Conservation (phyloP, 345 rosid species). For the Melastoma malabathricum region DNA sequence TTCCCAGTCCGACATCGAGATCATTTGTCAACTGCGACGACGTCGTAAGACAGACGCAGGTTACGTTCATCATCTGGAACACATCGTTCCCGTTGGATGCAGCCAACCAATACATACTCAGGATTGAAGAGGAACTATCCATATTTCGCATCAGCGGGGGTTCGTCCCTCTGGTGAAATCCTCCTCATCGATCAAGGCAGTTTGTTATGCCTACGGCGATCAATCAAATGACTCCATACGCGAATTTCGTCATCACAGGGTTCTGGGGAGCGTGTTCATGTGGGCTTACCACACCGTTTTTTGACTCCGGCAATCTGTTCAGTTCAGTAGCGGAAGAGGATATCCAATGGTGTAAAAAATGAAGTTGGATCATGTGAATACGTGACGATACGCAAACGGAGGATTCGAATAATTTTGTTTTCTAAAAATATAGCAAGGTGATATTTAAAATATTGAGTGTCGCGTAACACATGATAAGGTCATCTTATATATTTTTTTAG, state of each 20-base stretch:
- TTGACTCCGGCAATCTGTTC: constrained; percentile 41
- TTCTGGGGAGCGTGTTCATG: constrained; percentile 40
- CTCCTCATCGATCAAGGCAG: background rate
- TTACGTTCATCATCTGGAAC: constrained; percentile 36
- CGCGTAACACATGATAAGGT: too few relatives aligned
- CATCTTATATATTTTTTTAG: too few relatives aligned
- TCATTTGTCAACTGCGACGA: constrained; percentile 34
- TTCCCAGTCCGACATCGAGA: constrained; percentile 37
- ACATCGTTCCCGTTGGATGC: constrained; percentile 29
- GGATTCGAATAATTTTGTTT: too few relatives aligned
- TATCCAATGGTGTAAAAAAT: too few relatives aligned
- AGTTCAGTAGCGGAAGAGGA: too few relatives aligned
- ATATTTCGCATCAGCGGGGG: constrained; percentile 41
- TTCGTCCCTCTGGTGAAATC: constrained; percentile 39
- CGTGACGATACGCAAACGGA: too few relatives aligned
- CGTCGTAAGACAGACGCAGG: constrained; percentile 25
- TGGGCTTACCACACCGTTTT: constrained; percentile 53
- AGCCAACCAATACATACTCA: constrained; percentile 26
- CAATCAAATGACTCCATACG: background rate
- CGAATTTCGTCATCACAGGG: constrained; percentile 22
- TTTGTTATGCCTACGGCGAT: too few relatives aligned
- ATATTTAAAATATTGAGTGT: too few relatives aligned
- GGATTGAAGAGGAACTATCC: constrained; percentile 19
- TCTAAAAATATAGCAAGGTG: too few relatives aligned
- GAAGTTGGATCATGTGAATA: too few relatives aligned